A percentile compares a stretch with the other conserved stretches of the same genome.
Evolutionary conservation across 257 asterid species (phyloP).

Genomic region (Ballota nigra): DNA sequence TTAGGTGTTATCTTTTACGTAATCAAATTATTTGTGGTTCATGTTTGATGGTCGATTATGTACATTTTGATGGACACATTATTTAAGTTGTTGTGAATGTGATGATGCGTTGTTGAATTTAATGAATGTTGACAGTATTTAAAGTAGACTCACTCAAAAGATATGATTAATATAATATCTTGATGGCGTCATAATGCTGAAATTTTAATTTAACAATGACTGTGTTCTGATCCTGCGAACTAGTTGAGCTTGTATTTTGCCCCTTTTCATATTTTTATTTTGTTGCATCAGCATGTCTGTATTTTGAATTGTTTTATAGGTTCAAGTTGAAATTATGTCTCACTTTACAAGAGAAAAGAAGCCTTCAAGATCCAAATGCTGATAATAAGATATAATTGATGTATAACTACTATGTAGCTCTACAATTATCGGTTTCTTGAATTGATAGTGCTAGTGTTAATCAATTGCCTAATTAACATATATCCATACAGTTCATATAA

Average conservation of each 20-base stretch:
- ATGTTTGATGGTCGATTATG: constrained; percentile 11
- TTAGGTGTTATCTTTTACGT: constrained; percentile 8
- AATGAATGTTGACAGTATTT: neutral
- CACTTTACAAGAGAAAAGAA: neutral
- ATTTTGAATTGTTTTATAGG: neutral
- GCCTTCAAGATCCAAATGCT: neutral
- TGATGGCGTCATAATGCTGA: constrained; percentile 1
- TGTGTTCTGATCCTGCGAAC: neutral
- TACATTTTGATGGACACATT: neutral
- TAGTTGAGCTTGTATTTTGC: neutral
- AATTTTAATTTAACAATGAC: neutral
- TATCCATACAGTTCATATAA: neutral
- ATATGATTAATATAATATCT: neutral
- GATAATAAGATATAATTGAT: neutral
- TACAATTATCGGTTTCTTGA: neutral
- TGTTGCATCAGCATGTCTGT: neutral
- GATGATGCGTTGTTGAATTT: neutral
- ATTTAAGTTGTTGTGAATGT: neutral
- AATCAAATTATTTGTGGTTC: neutral
- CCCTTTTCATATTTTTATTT: neutral
- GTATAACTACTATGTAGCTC: neutral
- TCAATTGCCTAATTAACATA: neutral
- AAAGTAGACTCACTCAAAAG: neutral
- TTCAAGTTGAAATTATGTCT: neutral
- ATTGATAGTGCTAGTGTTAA: neutral